Percentiles rank a stretch among this genome's conserved stretches.
Conservation (phyloP, 805 yeast genomes). For the Metschnikowia similis region DNA sequence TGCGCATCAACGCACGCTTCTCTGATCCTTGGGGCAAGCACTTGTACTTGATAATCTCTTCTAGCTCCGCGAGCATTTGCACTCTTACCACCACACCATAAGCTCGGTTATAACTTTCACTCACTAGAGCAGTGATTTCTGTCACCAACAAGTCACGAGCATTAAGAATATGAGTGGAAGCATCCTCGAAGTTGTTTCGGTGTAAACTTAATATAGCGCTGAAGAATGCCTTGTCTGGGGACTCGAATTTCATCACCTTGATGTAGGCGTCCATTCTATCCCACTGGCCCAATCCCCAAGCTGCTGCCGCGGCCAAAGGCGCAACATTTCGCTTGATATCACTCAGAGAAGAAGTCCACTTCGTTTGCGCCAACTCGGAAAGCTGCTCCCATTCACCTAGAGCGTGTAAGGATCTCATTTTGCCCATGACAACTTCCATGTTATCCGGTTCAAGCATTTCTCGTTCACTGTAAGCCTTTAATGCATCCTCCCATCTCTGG, state of each 20-base stretch:
- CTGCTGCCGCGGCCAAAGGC: slow-evolving; percentile 97
- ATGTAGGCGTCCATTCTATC: slow-evolving; percentile 91
- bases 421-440: slow-evolving; percentile 91
- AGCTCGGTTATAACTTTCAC: slow-evolving; percentile 95
- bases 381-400: slow-evolving; percentile 98
- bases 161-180: slow-evolving; percentile 67
- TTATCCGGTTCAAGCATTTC: slow-evolving; percentile 61
- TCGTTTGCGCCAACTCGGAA: slow-evolving; percentile 76
- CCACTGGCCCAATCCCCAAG: slow-evolving; percentile 98
- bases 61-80: slow-evolving; percentile 95
- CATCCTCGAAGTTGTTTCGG: slow-evolving; percentile 78
- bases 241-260: slow-evolving; percentile 81
- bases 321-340: slow-evolving; percentile 83
- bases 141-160: slow-evolving; percentile 90
- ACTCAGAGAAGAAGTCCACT: slow-evolving; percentile 72
- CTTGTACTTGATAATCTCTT: slow-evolving; percentile 89
- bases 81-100: slow-evolving; percentile 95
- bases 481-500: slow-evolving; percentile 97
- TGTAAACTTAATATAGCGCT: slow-evolving; percentile 86
- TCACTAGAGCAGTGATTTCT: slow-evolving; percentile 89
- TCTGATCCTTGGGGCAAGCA: slow-evolving; percentile 79
- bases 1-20: slow-evolving; percentile 70
- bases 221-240: slow-evolving; percentile 94
- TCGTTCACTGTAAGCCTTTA: slow-evolving; percentile 81
- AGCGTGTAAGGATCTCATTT: slow-evolving; percentile 96